Percentiles rank a stretch among this genome's conserved stretches.
Conservation (phyloP, 2,329 filamentous ascomycete species). For the Teratosphaeria nubilosa region DNA sequence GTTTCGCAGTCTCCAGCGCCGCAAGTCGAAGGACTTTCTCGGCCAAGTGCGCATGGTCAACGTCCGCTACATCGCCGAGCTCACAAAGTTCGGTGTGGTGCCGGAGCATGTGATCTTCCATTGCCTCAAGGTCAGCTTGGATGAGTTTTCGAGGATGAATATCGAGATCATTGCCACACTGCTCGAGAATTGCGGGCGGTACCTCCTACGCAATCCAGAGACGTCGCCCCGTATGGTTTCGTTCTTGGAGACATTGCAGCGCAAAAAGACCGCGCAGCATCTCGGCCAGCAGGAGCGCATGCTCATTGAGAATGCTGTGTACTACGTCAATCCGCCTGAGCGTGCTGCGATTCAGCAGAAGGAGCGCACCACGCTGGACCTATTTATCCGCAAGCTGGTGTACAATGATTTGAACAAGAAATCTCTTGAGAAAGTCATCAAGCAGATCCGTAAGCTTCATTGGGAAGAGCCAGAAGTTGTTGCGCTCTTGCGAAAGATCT, state of each 20-base stretch:
- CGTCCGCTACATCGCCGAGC: conserved; percentile 91
- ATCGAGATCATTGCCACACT: conserved; percentile 97
- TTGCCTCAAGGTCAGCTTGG: conserved; percentile 91
- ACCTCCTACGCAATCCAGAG: conserved; percentile 82
- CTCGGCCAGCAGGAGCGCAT: conserved; percentile 93
- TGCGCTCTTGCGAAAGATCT: conserved; percentile 73
- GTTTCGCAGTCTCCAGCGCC: conserved; percentile 88
- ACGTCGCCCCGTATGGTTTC: conserved; percentile 87
- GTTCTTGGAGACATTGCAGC: conserved; percentile 86
- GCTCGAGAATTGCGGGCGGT: conserved; percentile 91
- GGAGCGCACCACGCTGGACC: conserved; percentile 83
- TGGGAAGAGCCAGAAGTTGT: conserved; percentile 93
- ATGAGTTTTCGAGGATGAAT: conserved; percentile 97
- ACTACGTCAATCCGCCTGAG: conserved; percentile 93
- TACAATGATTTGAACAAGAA: conserved; percentile 91
- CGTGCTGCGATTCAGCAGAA: conserved; percentile 93
- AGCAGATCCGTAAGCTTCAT: conserved; percentile 88
- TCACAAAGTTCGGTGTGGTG: conserved; percentile 96
- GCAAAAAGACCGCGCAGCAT: conserved; percentile 92
- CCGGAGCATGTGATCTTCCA: conserved; percentile 98
- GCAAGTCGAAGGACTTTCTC: conserved; percentile 95
- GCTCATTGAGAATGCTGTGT: conserved; percentile 95
- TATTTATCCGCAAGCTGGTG: conserved; percentile 85
- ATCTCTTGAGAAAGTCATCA: conserved; percentile 85
- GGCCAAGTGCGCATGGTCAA: conserved; percentile 89